A percentile compares a stretch with the other conserved stretches of the same genome.
Conservation (phyloP, 192 early-diverging fungal species). For the Pilobolus umbonatus region DNA sequence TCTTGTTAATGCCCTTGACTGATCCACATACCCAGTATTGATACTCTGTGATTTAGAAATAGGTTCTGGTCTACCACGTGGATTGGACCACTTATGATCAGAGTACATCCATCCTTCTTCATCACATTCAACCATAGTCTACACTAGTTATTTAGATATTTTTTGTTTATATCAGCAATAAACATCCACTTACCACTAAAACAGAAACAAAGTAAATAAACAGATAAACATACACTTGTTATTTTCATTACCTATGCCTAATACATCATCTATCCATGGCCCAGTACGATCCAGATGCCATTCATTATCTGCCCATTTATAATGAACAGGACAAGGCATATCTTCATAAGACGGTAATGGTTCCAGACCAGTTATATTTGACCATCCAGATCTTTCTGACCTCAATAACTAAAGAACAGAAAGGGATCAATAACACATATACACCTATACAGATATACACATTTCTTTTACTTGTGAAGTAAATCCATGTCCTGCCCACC, state of each 20-base stretch:
- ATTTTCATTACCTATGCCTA: conserved; percentile 25
- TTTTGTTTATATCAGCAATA: background rate
- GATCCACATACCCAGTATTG: background rate
- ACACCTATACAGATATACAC: background rate
- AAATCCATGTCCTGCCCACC: conserved; percentile 25
- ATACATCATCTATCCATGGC: conserved; percentile 31
- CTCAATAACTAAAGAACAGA: conserved; percentile 20
- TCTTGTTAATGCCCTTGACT: conserved; percentile 8
- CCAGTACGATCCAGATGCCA: conserved; percentile 33
- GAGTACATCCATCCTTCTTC: conserved; percentile 39
- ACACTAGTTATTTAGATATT: conserved; percentile 4
- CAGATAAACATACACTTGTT: background rate
- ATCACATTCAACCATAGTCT: conserved; percentile 29
- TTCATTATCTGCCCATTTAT: conserved; percentile 24
- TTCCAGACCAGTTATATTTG: conserved; percentile 28
- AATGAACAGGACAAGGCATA: conserved; percentile 20
- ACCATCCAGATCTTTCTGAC: conserved; percentile 29
- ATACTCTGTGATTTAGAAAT: background rate
- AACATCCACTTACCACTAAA: conserved; percentile 14
- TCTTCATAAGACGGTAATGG: conserved; percentile 25
- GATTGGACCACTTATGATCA: conserved; percentile 35
- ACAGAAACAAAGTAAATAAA: background rate
- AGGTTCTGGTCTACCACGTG: conserved; percentile 7
- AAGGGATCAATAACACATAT: background rate
- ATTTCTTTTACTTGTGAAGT: conserved; percentile 26